Base-by-base conservation (phyloP, 495 filamentous ascomycete species). In the Trichoderma reesei region DNA sequence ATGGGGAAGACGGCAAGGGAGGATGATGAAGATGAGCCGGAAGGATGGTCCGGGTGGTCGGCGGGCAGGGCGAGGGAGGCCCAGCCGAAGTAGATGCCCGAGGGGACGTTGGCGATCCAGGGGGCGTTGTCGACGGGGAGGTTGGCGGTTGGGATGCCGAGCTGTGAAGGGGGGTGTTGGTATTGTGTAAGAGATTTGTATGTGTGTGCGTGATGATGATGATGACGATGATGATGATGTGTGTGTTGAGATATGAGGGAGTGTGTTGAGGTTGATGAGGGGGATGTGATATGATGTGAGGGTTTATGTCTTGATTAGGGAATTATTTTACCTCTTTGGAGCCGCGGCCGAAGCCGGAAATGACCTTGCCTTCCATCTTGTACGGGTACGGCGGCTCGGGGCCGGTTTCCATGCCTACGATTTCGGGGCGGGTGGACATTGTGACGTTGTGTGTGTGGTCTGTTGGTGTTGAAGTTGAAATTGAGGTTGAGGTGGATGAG, bases 91-190 rank as follows among this genome's bases (percentile, higher is more conserved):
- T 98, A 98, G 18, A 98, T 88, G 51, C 94, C 94, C 26, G 85
- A 88, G 36, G 83, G 79, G 39, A 90, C 78, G 62, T 84, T 80
- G 9, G 83, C 78, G 70, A 96, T 84, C 70, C 90, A 91, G 18
- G 86, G 85, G 41, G 87, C 82, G 9, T 85, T 85, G 63, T 88
- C 86, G 64, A 96, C 80, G 46, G 94, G 92, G 67, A 98, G 92
- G 78, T 98, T 98, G 69, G 94, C 94, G 0, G 94, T 98, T 3
- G 94, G 94, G 74, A 98, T 97, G 64, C 93, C 91, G 65, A 98
- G 86, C 82, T 90, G 68, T 41, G 65, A 39, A 16, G 26, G 44
- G 31, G 16, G 37, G n/a, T 41, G 34, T 39, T 18, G 11, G 61
- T 26, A 20, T n/a, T n/a, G 37, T 41, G 60, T 20, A 4, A 61